These are phyloP conservation scores for Phytopythium delawarense DNA, from an alignment of 352 stramenopile species.

Conservation along the genomic window DNA sequence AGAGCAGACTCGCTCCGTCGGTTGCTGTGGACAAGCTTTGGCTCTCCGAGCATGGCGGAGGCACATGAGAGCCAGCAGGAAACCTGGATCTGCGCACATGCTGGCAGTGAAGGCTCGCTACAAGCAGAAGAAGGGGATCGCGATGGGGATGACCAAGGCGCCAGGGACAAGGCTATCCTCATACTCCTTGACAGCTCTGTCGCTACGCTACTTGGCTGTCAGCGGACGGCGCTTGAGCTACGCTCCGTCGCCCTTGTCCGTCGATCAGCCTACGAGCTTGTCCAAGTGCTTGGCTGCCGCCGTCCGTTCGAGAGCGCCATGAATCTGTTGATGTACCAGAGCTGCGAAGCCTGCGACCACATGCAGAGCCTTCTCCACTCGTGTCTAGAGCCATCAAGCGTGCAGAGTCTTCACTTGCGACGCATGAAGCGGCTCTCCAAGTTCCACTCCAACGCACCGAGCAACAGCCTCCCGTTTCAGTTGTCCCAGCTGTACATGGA, in stretches of 20 bases:
- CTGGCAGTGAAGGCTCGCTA: neutral
- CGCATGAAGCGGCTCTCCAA: slow-evolving; percentile 32
- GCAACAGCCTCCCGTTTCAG: slow-evolving; percentile 56
- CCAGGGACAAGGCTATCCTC: slow-evolving; percentile 9
- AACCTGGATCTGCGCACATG: slow-evolving; percentile 44
- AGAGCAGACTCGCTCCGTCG: slow-evolving; percentile 15
- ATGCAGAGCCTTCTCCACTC: slow-evolving; percentile 29
- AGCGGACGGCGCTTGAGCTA: slow-evolving; percentile 48
- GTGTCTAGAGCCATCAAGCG: slow-evolving; percentile 33
- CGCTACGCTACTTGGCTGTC: slow-evolving; percentile 22
- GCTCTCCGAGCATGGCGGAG: slow-evolving; percentile 11
- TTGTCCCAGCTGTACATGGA: slow-evolving; percentile 64
- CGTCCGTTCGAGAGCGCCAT: slow-evolving; percentile 43
- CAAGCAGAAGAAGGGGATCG: neutral
- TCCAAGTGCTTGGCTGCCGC: slow-evolving; percentile 48
- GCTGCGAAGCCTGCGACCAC: slow-evolving; percentile 27
- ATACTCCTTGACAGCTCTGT: slow-evolving; percentile 20
- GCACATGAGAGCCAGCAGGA: neutral
- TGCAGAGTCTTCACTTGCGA: slow-evolving; percentile 43
- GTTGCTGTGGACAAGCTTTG: slow-evolving; percentile 51
- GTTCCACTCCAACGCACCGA: slow-evolving; percentile 33
- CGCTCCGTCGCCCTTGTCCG: slow-evolving; percentile 28
- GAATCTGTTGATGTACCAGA: slow-evolving; percentile 66
- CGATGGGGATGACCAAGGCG: slow-evolving; percentile 12
- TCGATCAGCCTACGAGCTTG: slow-evolving; percentile 48